A percentile compares a stretch with the other conserved stretches of the same genome.
These are phyloP conservation scores for Talaromyces sp. DNA, from an alignment of 2,329 filamentous ascomycete species.

Conservation along the genomic window DNA sequence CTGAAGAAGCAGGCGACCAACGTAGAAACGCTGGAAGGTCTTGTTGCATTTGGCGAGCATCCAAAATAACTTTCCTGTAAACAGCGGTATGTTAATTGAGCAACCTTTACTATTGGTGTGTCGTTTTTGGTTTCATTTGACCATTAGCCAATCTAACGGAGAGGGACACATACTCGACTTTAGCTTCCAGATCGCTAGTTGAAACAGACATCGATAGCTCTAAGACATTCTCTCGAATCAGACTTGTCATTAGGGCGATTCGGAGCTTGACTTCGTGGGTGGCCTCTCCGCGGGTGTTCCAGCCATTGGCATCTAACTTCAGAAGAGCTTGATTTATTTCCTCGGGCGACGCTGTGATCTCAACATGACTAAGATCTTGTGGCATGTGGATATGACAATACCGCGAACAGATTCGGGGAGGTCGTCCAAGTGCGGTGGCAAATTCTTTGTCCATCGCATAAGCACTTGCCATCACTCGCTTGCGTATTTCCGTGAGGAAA, in stretches of 20 bases:
- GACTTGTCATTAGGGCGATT: conserved; percentile 1
- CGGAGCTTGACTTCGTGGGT: conserved; percentile 1
- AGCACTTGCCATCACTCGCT: conserved; percentile 36
- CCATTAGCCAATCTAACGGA: background rate
- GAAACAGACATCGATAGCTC: conserved; percentile 8
- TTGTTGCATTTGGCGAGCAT: background rate
- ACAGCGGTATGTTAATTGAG: background rate
- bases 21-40: background rate
- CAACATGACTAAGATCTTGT: conserved; percentile 20
- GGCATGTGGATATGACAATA: conserved; percentile 37
- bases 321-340: background rate
- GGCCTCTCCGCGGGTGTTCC: conserved; percentile 5
- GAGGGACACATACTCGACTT: background rate
- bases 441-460: conserved; percentile 47
- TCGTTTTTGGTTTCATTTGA: background rate
- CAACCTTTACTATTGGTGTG: background rate
- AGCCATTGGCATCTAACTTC: conserved; percentile 10
- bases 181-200: background rate
- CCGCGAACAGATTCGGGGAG: conserved; percentile 40
- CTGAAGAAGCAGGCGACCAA: background rate
- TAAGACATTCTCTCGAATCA: conserved; percentile 16
- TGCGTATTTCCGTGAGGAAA: conserved; percentile 38
- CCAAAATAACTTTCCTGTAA: background rate
- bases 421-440: conserved; percentile 45
- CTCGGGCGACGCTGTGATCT: background rate